A percentile compares a stretch with the other conserved stretches of the same genome.
Evolutionary conservation across 495 filamentous ascomycete genomes (phyloP).

Genomic region (Clavariopsis aquatica): DNA sequence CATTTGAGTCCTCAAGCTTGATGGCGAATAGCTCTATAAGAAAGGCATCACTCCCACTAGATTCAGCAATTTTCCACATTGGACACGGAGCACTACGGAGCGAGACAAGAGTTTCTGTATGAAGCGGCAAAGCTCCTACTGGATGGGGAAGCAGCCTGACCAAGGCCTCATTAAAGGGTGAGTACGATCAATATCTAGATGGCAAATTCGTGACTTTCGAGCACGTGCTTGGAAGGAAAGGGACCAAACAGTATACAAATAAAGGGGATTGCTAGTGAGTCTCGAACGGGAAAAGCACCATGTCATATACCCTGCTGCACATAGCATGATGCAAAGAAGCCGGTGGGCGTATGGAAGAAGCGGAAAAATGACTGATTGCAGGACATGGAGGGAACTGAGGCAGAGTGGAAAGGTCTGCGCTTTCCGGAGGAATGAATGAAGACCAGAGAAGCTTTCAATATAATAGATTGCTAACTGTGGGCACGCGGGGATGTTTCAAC

Average conservation of each 20-base stretch:
- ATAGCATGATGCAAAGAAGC: slow-evolving; percentile 17
- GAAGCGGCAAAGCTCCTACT: slow-evolving; percentile 10
- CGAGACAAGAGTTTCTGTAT: slow-evolving; percentile 1
- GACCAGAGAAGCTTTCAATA: slow-evolving; percentile 10
- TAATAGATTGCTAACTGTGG: slow-evolving; percentile 34
- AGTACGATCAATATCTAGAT: slow-evolving; percentile 18
- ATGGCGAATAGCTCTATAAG: slow-evolving; percentile 26
- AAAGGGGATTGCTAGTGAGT: slow-evolving; percentile 9
- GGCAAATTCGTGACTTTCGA: neutral
- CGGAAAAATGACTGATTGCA: slow-evolving; percentile 20
- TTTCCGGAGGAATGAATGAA: slow-evolving; percentile 8
- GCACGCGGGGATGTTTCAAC: slow-evolving; percentile 27
- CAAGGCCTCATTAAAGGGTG: slow-evolving; percentile 10
- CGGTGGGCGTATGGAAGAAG: slow-evolving; percentile 30
- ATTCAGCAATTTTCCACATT: slow-evolving; percentile 9
- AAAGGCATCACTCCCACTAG: slow-evolving; percentile 3
- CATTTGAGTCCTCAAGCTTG: neutral
- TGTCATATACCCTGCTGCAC: slow-evolving; percentile 1
- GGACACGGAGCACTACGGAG: slow-evolving; percentile 29
- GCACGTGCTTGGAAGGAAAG: slow-evolving; percentile 23
- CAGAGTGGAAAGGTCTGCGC: slow-evolving; percentile 1
- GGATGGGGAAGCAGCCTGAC: slow-evolving; percentile 2
- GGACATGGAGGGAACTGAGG: slow-evolving; percentile 6
- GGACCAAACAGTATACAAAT: slow-evolving; percentile 11
- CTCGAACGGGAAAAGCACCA: slow-evolving; percentile 1